phyloP scores from a whole-genome alignment of 371 early-diverging fungal genomes.

The Rhizopus arrhizus region DNA sequence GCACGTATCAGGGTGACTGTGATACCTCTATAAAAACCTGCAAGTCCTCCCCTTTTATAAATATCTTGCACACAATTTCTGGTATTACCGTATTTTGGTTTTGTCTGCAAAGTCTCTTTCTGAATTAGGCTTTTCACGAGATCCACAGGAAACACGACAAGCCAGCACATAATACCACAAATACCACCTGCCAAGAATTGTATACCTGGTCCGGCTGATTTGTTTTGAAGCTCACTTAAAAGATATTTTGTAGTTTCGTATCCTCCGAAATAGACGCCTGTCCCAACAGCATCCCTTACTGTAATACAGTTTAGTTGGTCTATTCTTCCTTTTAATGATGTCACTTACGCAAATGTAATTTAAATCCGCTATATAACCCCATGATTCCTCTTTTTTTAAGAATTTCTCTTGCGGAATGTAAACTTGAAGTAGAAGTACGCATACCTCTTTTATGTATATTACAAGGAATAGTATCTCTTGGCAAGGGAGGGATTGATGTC shows the following conservation, averaged over 20 bases:
- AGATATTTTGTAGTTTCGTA: constrained; percentile 76
- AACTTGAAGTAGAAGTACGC: constrained; percentile 50
- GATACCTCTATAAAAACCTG: constrained; percentile 76
- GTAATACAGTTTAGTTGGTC: not conserved
- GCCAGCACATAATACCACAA: constrained; percentile 81
- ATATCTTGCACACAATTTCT: constrained; percentile 62
- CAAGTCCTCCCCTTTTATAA: constrained; percentile 52
- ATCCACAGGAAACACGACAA: constrained; percentile 81
- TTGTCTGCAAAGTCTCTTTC: constrained; percentile 64
- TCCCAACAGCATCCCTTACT: constrained; percentile 74
- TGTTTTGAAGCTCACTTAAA: constrained; percentile 43
- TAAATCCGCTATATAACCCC: constrained; percentile 57
- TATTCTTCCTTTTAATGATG: not conserved
- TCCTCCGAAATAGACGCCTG: constrained; percentile 78
- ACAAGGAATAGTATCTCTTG: constrained; percentile 1
- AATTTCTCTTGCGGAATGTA: constrained; percentile 62
- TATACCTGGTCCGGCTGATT: constrained; percentile 64
- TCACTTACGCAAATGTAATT: constrained; percentile 49
- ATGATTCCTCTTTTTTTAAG: constrained; percentile 51
- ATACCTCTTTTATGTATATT: not conserved
- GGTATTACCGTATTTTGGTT: constrained; percentile 48
- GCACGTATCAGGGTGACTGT: constrained; percentile 78
- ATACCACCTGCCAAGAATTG: constrained; percentile 80
- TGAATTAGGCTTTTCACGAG: constrained; percentile 77
- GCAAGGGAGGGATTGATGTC: constrained; percentile 23